Percentiles rank a stretch among this genome's conserved stretches.
These are phyloP conservation scores for Tritrichomonas foetus DNA, from an alignment of 208 protist genomes.

Conservation along the genomic window DNA sequence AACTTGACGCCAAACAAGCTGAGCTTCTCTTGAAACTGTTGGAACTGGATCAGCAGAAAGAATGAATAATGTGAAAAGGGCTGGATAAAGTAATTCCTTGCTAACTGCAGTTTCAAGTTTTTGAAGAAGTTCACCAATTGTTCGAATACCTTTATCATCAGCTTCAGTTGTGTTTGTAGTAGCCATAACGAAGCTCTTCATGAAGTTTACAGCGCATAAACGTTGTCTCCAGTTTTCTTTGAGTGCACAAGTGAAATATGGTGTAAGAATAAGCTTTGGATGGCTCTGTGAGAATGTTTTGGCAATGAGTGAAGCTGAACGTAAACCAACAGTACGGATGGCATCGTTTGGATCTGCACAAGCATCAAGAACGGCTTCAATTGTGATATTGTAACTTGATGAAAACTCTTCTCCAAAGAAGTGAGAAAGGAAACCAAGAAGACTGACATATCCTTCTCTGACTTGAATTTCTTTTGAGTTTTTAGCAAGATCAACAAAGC, in stretches of 20 bases:
- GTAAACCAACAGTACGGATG: slow-evolving; percentile 19
- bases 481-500: background rate
- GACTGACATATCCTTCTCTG: background rate
- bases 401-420: slow-evolving; percentile 38
- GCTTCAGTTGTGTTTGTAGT: background rate
- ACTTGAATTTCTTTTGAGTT: background rate
- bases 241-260: slow-evolving; percentile 21
- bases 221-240: slow-evolving; percentile 31
- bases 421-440: slow-evolving; percentile 7
- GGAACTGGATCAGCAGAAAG: background rate
- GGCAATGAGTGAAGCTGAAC: background rate
- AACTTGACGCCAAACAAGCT: background rate
- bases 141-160: slow-evolving; percentile 38
- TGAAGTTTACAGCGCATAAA: slow-evolving; percentile 31
- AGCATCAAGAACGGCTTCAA: slow-evolving; percentile 17
- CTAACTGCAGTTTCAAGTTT: background rate
- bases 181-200: background rate
- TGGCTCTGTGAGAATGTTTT: background rate
- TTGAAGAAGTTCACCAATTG: background rate
- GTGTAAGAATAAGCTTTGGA: background rate
- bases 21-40: background rate
- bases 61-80: background rate
- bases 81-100: background rate
- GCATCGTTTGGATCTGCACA: slow-evolving; percentile 31
- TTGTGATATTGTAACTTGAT: background rate